A percentile compares a stretch with the other conserved stretches of the same genome.
Evolutionary conservation across 371 early-diverging fungal genomes (phyloP).

Genomic region (Apophysomyces sp.): DNA sequence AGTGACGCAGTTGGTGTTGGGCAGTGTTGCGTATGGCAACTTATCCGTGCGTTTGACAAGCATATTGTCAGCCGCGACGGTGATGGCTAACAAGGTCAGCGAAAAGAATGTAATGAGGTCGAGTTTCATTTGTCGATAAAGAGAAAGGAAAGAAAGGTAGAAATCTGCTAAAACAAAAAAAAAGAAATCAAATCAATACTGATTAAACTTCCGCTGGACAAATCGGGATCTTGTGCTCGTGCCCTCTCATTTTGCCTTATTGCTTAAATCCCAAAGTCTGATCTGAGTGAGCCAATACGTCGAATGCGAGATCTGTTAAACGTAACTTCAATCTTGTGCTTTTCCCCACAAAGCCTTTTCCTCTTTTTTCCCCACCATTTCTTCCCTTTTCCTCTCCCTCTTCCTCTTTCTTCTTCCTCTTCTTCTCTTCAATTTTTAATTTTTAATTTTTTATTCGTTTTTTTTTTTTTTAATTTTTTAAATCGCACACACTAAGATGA

Average conservation of each 20-base stretch:
- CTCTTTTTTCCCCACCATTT: not conserved
- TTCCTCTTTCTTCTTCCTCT: constrained; percentile 1
- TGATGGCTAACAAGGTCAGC: constrained; percentile 5
- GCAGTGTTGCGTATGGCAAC: constrained; percentile 36
- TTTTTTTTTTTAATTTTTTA: not conserved
- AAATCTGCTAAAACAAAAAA: not conserved
- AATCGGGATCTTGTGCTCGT: not conserved
- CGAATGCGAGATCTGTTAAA: not conserved
- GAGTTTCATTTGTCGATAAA: constrained; percentile 20
- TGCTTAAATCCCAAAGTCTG: not conserved
- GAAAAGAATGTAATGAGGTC: not conserved
- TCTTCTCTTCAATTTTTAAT: not conserved
- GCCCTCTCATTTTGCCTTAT: not conserved
- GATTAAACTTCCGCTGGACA: not conserved
- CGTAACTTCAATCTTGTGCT: not conserved
- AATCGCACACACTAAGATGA: constrained; percentile 27
- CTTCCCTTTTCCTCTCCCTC: constrained; percentile 1
- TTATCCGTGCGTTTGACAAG: constrained; percentile 37
- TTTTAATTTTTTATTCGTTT: not conserved
- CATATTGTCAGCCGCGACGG: constrained; percentile 2
- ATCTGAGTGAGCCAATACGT: not conserved
- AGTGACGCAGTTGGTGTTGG: constrained; percentile 26
- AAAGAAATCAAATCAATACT: not conserved
- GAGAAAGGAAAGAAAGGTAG: constrained; percentile 2
- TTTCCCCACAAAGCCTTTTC: not conserved